Conservation (phyloP, 1,284 basidiomycete genomes). For the Garcileccinum viscosum region DNA sequence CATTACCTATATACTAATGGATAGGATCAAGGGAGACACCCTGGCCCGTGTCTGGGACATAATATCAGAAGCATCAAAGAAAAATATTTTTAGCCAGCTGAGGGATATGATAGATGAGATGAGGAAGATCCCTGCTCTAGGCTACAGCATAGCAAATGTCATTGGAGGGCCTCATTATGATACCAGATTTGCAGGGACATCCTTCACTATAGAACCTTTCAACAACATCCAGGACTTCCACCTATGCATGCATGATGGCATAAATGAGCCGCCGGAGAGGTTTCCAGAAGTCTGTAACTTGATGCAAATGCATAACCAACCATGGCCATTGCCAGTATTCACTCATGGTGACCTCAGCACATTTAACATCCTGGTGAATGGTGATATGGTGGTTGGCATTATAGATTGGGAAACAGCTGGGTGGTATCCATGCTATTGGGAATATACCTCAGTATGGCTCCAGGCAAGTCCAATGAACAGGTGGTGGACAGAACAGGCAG, state of each 20-base stretch:
- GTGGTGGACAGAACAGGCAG: slow-evolving; percentile 2
- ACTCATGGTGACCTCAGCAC: neutral
- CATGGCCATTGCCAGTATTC: neutral
- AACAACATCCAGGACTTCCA: slow-evolving; percentile 6
- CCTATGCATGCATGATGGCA: neutral
- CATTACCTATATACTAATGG: too few species aligned
- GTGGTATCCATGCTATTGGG: neutral
- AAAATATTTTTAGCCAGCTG: too few species aligned
- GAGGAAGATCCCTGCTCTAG: too few species aligned
- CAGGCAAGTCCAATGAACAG: neutral
- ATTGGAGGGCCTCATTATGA: too few species aligned
- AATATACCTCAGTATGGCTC: slow-evolving; percentile 1
- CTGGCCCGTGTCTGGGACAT: too few species aligned
- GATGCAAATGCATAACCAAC: neutral
- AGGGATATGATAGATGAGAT: too few species aligned
- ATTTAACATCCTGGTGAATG: neutral
- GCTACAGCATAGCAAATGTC: too few species aligned
- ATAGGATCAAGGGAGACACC: too few species aligned
- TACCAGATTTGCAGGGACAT: neutral
- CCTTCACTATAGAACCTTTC: slow-evolving; percentile 2
- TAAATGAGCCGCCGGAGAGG: neutral
- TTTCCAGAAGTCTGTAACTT: neutral
- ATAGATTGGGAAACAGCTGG: neutral
- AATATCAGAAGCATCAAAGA: too few species aligned
- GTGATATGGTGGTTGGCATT: neutral